Evolutionary conservation across 371 early-diverging fungal genomes (phyloP).

Genomic region (Mortierella sp.): DNA sequence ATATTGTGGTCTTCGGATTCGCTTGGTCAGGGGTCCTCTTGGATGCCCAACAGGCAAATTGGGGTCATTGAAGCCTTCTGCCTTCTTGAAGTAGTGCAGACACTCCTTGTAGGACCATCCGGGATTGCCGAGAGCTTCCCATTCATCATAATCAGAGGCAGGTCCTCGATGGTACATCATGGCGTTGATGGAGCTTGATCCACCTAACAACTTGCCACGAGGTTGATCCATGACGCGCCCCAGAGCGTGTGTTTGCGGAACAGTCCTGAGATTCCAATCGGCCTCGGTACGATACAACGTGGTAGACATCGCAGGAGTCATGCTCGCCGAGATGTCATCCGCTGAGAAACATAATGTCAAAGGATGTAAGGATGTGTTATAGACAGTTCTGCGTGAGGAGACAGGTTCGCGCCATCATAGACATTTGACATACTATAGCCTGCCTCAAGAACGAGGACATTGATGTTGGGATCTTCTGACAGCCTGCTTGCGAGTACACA

Average conservation of each 20-base stretch:
- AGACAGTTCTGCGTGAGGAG: too few species aligned
- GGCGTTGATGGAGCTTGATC: slow-evolving; percentile 42
- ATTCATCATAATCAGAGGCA: slow-evolving; percentile 45
- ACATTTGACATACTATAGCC: slow-evolving; percentile 45
- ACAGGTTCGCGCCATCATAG: too few species aligned
- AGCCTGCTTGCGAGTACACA: slow-evolving; percentile 45
- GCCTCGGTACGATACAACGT: slow-evolving; percentile 12
- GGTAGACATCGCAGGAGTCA: slow-evolving; percentile 8
- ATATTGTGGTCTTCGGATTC: slow-evolving; percentile 24
- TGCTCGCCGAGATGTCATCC: slow-evolving; percentile 32
- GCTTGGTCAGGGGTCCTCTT: slow-evolving; percentile 26
- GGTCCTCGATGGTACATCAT: slow-evolving; percentile 54
- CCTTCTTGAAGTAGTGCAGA: slow-evolving; percentile 44
- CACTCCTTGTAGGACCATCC: slow-evolving; percentile 49
- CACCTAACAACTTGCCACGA: slow-evolving; percentile 39
- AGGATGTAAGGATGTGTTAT: background rate
- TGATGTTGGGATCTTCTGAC: slow-evolving; percentile 37
- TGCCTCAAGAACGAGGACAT: slow-evolving; percentile 44
- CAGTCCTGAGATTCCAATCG: slow-evolving; percentile 35
- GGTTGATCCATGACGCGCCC: slow-evolving; percentile 44
- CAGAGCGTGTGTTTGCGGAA: slow-evolving; percentile 31
- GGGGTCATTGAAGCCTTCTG: slow-evolving; percentile 38
- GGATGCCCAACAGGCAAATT: slow-evolving; percentile 33
- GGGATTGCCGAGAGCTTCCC: slow-evolving; percentile 38
- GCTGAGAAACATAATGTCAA: slow-evolving; percentile 7